These are phyloP conservation scores for Davidsoniella eucalypti DNA, from an alignment of 2,329 filamentous ascomycete genomes.

Conservation along the genomic window DNA sequence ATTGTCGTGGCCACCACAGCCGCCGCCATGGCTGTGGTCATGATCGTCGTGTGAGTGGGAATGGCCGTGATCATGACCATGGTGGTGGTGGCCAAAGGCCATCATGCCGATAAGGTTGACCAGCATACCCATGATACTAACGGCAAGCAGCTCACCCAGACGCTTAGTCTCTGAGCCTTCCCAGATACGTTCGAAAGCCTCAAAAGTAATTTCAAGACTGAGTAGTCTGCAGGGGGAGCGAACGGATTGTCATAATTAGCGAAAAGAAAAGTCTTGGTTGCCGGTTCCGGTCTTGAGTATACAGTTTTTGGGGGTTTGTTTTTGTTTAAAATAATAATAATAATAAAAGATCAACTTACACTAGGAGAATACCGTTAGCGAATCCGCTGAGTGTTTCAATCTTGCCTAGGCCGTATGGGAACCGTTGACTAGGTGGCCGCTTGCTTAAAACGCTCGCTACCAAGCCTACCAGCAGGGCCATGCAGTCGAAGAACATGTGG, in stretches of 20 bases:
- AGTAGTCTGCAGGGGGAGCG: conserved; percentile 45
- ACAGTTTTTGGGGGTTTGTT: not conserved
- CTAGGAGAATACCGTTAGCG: conserved; percentile 85
- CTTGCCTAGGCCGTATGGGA: conserved; percentile 92
- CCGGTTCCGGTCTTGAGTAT: not conserved
- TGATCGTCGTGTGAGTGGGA: conserved; percentile 24
- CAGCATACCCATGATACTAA: conserved; percentile 69
- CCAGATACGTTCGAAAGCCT: conserved; percentile 74
- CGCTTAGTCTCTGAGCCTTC: conserved; percentile 73
- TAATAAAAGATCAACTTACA: conserved; percentile 36
- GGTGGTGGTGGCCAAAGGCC: conserved; percentile 58
- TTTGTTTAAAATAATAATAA: not conserved
- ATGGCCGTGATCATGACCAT: conserved; percentile 30
- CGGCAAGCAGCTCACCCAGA: conserved; percentile 71
- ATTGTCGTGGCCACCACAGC: conserved; percentile 49
- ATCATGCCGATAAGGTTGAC: conserved; percentile 89
- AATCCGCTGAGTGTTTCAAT: conserved; percentile 93
- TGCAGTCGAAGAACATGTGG: conserved; percentile 98
- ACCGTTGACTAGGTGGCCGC: conserved; percentile 77
- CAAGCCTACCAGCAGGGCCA: conserved; percentile 77
- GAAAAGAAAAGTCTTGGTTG: not conserved
- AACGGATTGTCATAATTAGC: not conserved
- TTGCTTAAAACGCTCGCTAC: conserved; percentile 91
- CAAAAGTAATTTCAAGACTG: conserved; percentile 88
- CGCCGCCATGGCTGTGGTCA: conserved; percentile 22